Evolutionary conservation across 441 rosid species (phyloP).

Genomic region (Populus trichocarpa): DNA sequence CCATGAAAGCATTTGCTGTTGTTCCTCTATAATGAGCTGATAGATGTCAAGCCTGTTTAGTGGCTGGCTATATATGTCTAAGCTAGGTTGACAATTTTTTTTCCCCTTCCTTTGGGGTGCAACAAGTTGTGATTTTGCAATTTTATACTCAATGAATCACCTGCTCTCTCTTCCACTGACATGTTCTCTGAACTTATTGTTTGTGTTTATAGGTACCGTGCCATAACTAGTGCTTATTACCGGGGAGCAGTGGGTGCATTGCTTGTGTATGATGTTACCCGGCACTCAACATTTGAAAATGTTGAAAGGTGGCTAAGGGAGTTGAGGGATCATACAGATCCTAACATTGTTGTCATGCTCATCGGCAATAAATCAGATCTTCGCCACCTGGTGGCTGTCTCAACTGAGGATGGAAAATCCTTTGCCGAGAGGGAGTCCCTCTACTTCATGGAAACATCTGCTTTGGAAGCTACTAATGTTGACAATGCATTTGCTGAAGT

Average conservation of each 20-base stretch:
- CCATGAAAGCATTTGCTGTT: background rate
- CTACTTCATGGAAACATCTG: constrained; percentile 88
- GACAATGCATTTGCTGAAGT: constrained; percentile 81
- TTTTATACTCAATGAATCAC: background rate
- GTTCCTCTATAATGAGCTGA: background rate
- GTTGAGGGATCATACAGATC: constrained; percentile 81
- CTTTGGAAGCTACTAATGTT: constrained; percentile 75
- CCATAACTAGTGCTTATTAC: constrained; percentile 88
- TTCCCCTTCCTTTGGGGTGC: background rate
- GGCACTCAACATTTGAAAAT: constrained; percentile 74
- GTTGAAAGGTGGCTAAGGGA: constrained; percentile 82
- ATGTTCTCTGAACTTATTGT: background rate
- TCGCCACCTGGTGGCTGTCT: constrained; percentile 81
- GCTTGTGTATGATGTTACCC: constrained; percentile 77
- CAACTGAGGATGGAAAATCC: constrained; percentile 74
- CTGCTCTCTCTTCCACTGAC: background rate
- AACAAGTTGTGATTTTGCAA: background rate
- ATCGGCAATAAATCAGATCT: constrained; percentile 84
- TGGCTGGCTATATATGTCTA: background rate
- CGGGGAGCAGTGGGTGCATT: constrained; percentile 89
- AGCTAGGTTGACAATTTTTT: background rate
- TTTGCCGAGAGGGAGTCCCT: constrained; percentile 75
- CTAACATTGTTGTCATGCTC: constrained; percentile 84
- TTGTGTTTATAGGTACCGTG: constrained; percentile 56
- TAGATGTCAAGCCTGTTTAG: background rate